Conservation (phyloP, 805 yeast genomes). For the Ogataea methanolica region DNA sequence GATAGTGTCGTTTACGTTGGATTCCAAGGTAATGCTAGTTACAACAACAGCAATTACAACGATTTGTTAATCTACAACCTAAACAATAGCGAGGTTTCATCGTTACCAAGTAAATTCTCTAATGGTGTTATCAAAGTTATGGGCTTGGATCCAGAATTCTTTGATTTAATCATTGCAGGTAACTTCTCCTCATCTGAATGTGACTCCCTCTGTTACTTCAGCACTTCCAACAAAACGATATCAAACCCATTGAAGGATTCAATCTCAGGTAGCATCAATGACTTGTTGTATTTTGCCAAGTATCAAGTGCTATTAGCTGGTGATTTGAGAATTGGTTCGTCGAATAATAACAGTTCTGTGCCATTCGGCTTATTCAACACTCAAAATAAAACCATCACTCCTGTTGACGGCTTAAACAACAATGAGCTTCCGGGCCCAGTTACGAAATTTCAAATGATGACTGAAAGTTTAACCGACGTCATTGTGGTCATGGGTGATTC, state of each 20-base stretch:
- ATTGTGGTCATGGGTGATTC: slow-evolving; percentile 38
- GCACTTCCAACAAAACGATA: slow-evolving; percentile 53
- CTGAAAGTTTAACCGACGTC: slow-evolving; percentile 32
- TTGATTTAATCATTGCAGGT: slow-evolving; percentile 67
- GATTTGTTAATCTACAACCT: slow-evolving; percentile 56
- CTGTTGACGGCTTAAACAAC: slow-evolving; percentile 13
- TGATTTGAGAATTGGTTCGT: slow-evolving; percentile 35
- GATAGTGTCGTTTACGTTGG: slow-evolving; percentile 42
- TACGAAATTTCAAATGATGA: slow-evolving; percentile 19
- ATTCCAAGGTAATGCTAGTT: slow-evolving; percentile 32
- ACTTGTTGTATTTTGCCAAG: slow-evolving; percentile 42
- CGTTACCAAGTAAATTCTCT: slow-evolving; percentile 33
- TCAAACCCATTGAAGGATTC: slow-evolving; percentile 31
- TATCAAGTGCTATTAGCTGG: slow-evolving; percentile 46
- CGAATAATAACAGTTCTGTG: slow-evolving; percentile 14
- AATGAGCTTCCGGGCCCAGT: slow-evolving; percentile 31
- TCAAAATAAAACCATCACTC: slow-evolving; percentile 28
- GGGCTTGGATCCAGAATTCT: slow-evolving; percentile 34
- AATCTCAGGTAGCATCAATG: slow-evolving; percentile 49
- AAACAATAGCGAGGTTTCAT: slow-evolving; percentile 34
- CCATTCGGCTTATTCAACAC: slow-evolving; percentile 56
- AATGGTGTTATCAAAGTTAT: slow-evolving; percentile 38
- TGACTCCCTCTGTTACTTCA: slow-evolving; percentile 61
- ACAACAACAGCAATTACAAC: slow-evolving; percentile 19
- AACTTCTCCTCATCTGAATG: slow-evolving; percentile 51